phyloP scores from a whole-genome alignment of 345 rosid species.

The Luvunga scandens region DNA sequence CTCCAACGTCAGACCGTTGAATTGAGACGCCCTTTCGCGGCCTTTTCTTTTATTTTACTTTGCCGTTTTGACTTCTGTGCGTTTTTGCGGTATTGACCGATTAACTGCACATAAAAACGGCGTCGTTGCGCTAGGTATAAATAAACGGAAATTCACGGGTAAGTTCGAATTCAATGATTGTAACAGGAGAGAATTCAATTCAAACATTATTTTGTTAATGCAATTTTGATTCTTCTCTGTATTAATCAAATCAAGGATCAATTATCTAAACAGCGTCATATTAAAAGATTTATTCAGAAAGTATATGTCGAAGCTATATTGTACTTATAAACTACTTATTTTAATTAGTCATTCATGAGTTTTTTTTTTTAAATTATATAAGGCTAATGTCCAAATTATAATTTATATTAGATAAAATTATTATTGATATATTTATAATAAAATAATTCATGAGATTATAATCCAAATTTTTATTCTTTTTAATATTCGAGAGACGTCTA shows the following conservation, averaged over 20 bases:
- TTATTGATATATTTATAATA: too few species aligned
- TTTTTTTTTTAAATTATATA: too few species aligned
- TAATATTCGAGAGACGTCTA: too few species aligned
- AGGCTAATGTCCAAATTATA: too few species aligned
- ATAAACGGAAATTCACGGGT: background rate
- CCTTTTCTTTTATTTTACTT: background rate
- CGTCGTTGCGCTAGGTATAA: background rate
- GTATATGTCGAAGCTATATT: too few species aligned
- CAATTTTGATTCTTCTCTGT: background rate
- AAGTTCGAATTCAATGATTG: background rate
- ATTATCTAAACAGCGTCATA: background rate
- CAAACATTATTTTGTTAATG: background rate
- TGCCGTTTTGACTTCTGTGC: background rate
- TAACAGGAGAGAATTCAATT: background rate
- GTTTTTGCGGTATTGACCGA: background rate
- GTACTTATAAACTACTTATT: too few species aligned
- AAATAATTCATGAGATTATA: too few species aligned
- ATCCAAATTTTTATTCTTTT: too few species aligned
- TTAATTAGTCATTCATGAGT: too few species aligned
- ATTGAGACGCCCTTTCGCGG: background rate
- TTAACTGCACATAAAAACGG: background rate
- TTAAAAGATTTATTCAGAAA: too few species aligned
- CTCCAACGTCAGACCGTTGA: conserved; percentile 5
- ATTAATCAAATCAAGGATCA: background rate
- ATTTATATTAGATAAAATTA: too few species aligned